Evolutionary conservation across 164 flowering plant species (phyloP), one percentile per base, ranked within the genome.

Genomic region (Cinnamomum chago): DNA sequence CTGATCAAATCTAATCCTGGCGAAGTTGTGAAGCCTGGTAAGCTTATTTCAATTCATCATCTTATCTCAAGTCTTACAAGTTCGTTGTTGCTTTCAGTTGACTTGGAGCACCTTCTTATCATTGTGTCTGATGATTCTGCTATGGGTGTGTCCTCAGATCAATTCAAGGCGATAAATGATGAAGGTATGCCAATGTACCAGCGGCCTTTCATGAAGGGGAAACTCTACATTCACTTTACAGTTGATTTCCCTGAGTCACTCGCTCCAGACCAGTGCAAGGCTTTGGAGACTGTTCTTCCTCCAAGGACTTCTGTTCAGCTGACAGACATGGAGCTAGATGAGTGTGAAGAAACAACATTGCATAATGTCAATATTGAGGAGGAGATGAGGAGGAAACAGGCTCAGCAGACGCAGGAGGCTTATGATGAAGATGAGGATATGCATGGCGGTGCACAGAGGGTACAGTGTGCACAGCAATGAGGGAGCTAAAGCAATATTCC

Each of bases 171-270:
- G 2, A 85, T 93, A 20, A 85, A 91, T 67, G 97, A 93, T n/a
- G 98, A 91, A 79, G 98, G 98, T 0, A 93, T 93, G 98, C 98
- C 98, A 7, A 76, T 87, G 70, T 90, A 93, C 81, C 87, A 85
- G 85, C 85, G 90, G 79, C 90, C 96, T 1, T 93, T 91, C 86
- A 93, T 91, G 95, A 90, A 78, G 84, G 98, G 98, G 14, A 91
- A 90, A 22, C 80, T 90, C 58, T 92, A 90, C 81, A 86, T 92
- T 24, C 94, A 92, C 69, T 92, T 92, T 85, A 88, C 80, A 0
- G 92, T 90, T 28, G 93, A 90, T 1, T 92, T 92, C 84, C 97
- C 97, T 0, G 95, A 90, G 6, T 83, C 87, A 2, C 72, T 92
- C 71, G 77, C 79, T 51, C 82, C 79, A 0, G 94, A 89, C 13